Conservation (phyloP, 441 rosid species). For the Gossypium davidsonii region DNA sequence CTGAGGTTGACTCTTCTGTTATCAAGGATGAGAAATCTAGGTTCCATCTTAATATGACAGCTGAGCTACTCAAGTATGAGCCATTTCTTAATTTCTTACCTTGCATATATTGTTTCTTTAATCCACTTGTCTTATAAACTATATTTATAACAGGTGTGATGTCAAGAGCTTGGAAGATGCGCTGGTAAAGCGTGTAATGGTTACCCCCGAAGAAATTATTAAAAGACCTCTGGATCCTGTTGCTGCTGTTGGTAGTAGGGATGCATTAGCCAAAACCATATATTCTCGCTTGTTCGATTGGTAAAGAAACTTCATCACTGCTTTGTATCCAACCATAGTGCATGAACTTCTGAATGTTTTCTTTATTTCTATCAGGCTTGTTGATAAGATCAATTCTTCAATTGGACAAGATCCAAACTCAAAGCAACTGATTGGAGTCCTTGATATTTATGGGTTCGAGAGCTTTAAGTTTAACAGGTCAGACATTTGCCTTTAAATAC, state of each 20-base stretch:
- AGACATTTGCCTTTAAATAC: conserved; percentile 15
- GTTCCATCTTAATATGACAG: conserved; percentile 53
- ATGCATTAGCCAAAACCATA: conserved; percentile 65
- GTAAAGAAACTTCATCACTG: conserved; percentile 24
- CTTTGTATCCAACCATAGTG: conserved; percentile 7
- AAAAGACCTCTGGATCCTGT: conserved; percentile 61
- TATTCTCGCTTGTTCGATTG: conserved; percentile 78
- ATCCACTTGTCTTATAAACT: background rate
- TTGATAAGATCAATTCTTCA: conserved; percentile 63
- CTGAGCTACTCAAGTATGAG: conserved; percentile 52
- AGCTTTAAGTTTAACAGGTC: conserved; percentile 71
- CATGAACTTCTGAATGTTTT: conserved; percentile 11
- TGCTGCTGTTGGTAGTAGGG: conserved; percentile 60
- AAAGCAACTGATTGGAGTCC: conserved; percentile 61
- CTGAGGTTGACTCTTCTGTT: conserved; percentile 57
- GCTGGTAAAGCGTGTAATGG: conserved; percentile 65
- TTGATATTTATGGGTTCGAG: conserved; percentile 78
- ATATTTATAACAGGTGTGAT: conserved; percentile 43
- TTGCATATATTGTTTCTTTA: background rate
- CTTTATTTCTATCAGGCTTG: conserved; percentile 46
- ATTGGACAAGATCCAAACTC: conserved; percentile 81
- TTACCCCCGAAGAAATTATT: conserved; percentile 74
- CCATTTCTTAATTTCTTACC: conserved; percentile 6
- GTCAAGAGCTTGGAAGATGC: conserved; percentile 68
- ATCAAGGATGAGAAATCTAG: conserved; percentile 49